These are phyloP conservation scores for Leishmania major DNA, from an alignment of 208 protist species.

Conservation along the genomic window DNA sequence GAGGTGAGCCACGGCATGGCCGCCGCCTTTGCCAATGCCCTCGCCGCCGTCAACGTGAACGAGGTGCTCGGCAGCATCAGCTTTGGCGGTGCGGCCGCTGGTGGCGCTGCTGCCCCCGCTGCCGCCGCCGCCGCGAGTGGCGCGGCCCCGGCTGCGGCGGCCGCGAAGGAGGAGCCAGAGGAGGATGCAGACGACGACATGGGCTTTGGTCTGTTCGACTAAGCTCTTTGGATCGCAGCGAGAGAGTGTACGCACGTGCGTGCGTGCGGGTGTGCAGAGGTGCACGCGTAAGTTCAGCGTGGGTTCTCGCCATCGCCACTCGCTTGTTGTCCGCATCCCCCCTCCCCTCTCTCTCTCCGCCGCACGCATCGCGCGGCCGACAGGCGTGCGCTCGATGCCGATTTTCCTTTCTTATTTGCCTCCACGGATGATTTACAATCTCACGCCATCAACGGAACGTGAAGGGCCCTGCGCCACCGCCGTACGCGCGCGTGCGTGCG, in stretches of 20 bases:
- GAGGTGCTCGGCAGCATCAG: constrained; percentile 72
- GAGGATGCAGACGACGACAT: constrained; percentile 89
- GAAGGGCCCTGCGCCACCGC: not conserved
- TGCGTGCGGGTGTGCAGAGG: not conserved
- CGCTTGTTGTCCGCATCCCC: not conserved
- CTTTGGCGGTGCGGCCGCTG: constrained; percentile 62
- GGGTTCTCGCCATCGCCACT: too few relatives aligned
- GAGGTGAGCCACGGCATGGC: constrained; percentile 81
- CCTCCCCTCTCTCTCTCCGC: not conserved
- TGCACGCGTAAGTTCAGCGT: not conserved
- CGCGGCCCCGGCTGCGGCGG: constrained; percentile 51
- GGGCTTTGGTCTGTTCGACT: constrained; percentile 92
- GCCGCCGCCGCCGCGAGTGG: constrained; percentile 4
- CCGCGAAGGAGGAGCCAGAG: constrained; percentile 65
- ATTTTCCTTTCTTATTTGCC: not conserved
- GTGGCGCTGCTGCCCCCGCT: constrained; percentile 38
- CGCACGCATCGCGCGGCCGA: too few relatives aligned
- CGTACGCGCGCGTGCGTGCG: not conserved
- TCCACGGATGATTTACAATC: not conserved
- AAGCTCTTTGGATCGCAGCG: constrained; percentile 25
- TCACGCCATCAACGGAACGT: not conserved
- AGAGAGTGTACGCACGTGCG: not conserved
- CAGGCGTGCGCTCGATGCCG: too few relatives aligned
- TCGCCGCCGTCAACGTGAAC: constrained; percentile 61
- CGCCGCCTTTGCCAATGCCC: constrained; percentile 59